Percentiles rank a stretch among this genome's conserved stretches.
These are phyloP conservation scores for Apiospora kogelbergensis DNA, from an alignment of 2,329 filamentous ascomycete genomes.

Conservation along the genomic window DNA sequence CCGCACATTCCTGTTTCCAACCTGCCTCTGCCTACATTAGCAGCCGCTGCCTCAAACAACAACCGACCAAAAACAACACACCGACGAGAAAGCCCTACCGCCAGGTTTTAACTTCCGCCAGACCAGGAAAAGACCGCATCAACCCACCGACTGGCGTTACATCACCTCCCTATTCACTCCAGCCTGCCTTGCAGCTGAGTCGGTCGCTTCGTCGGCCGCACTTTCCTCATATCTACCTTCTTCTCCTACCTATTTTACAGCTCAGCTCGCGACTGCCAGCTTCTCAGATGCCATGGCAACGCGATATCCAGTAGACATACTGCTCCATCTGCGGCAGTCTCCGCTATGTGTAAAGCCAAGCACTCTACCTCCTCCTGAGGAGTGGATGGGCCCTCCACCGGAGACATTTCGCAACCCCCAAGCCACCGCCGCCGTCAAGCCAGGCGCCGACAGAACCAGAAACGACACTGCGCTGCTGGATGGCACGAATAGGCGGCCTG, in stretches of 20 bases:
- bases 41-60: background rate
- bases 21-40: background rate
- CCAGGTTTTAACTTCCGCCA: background rate
- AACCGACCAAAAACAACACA: background rate
- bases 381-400: constrained; percentile 80
- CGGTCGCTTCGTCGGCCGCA: constrained; percentile 1
- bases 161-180: background rate
- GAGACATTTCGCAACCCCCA: constrained; percentile 46
- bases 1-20: background rate
- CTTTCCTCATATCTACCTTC: background rate
- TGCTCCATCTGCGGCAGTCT: constrained; percentile 75
- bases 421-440: constrained; percentile 33
- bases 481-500: constrained; percentile 51
- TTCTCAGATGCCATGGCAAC: constrained; percentile 46
- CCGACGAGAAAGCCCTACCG: background rate
- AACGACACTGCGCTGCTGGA: constrained; percentile 46
- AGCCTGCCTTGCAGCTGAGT: background rate
- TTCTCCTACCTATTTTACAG: background rate
- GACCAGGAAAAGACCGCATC: background rate
- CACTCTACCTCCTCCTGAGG: constrained; percentile 77
- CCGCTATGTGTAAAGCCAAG: constrained; percentile 81
- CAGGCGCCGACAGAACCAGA: constrained; percentile 43
- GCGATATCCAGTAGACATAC: constrained; percentile 74
- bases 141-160: background rate
- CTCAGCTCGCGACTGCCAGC: background rate